Evolutionary conservation across 495 filamentous ascomycete species (phyloP), one percentile per base, ranked within the genome.

Genomic region (Trichoderma asperelloides): DNA sequence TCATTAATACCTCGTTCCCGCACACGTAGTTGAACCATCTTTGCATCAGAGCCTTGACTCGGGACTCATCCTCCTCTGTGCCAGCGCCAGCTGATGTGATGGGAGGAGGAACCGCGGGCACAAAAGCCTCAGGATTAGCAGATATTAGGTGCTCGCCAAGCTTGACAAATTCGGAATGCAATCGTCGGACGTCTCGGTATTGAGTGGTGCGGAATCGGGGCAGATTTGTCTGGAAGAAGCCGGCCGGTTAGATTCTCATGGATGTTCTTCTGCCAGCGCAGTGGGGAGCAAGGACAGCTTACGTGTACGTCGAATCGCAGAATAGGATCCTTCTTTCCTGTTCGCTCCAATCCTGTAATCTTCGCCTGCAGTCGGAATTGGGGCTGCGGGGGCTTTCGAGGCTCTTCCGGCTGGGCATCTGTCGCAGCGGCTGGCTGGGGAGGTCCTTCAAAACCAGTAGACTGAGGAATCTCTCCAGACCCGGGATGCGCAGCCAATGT

Each of bases 281-380:
- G 18, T 21, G 16, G 21, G 15, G 12, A 12, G 3, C 1, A 21
- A 43, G 33, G 23, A 67, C 47, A 30, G 69, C 90, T 72, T 86
- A 98, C 95, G 77, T 99, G 92, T 25, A 99, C 91, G 81, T 99
- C 96, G 72, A 99, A 99, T 75, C 91, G 86, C 65, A 99, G 78
- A 66, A 98, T 94, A 5, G 91, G 92, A 73, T 98, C 96, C 75
- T 98, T 99, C 72, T 93, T 89, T 23, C 94, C 94, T 9, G 91
- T 93, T 62, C 96, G 81, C 76, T 99, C 96, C 37, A 99, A 80
- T 15, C 89, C 92, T 2, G 93, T 97, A 68, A 99, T 90, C 77
- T 96, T 98, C 13, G 89, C 93, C 74, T 96, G 91, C 40, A 99
- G 82, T 72, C 90, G 95, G 77, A 93, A 94, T 49, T 88, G 84